phyloP scores from a whole-genome alignment of 177 flowering plant genomes.

The Tripterygium wilfordii region DNA sequence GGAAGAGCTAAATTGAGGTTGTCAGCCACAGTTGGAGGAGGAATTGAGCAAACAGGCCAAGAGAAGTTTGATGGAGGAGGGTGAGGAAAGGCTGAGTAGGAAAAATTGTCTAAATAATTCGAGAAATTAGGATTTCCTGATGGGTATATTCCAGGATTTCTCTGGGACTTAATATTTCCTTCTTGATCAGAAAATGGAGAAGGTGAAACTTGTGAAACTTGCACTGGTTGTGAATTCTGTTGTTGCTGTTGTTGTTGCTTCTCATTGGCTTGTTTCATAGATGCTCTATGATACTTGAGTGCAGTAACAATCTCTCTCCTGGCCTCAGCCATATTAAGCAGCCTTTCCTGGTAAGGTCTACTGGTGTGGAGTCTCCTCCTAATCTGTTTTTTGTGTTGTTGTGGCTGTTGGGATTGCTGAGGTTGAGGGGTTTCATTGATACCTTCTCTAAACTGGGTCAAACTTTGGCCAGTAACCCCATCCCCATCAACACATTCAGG shows the following conservation, averaged over 20 bases:
- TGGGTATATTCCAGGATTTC: conserved; percentile 42
- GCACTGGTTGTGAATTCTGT: conserved; percentile 10
- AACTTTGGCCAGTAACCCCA: conserved; percentile 21
- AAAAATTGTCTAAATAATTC: conserved; percentile 22
- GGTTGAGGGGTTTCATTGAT: conserved; percentile 15
- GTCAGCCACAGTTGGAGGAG: conserved; percentile 27
- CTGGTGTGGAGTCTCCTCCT: conserved; percentile 88
- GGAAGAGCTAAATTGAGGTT: conserved; percentile 61
- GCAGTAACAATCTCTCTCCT: conserved; percentile 44
- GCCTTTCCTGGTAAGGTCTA: conserved; percentile 90
- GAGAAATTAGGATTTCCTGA: conserved; percentile 23
- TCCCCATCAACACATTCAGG: conserved; percentile 15
- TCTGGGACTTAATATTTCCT: conserved; percentile 36
- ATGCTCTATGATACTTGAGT: conserved; percentile 34
- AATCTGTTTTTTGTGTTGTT: conserved; percentile 72
- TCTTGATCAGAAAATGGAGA: conserved; percentile 25
- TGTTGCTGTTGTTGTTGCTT: conserved; percentile 16
- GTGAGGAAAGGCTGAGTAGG: conserved; percentile 21
- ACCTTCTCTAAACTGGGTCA: conserved; percentile 18
- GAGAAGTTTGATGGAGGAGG: conserved; percentile 16
- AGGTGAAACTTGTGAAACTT: conserved; percentile 21
- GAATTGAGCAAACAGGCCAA: conserved; percentile 29
- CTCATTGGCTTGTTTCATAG: conserved; percentile 36
- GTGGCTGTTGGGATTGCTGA: conserved; percentile 26
- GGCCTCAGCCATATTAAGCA: conserved; percentile 56